Percentiles rank a stretch among this genome's conserved stretches.
Evolutionary conservation across 2,329 filamentous ascomycete genomes (phyloP).

Genomic region (Cercospora sp.): DNA sequence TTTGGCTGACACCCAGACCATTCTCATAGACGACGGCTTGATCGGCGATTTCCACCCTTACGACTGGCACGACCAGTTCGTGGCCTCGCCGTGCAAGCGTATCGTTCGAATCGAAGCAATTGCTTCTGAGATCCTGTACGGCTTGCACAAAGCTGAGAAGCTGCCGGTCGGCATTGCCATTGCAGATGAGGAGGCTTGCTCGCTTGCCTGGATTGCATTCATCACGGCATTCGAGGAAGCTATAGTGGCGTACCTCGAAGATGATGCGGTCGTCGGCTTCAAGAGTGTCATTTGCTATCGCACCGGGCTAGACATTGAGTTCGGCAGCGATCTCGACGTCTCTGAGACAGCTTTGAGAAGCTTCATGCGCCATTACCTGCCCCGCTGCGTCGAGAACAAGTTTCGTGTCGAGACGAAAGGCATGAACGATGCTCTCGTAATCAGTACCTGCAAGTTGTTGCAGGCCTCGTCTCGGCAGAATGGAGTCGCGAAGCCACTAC

Average conservation of each 20-base stretch:
- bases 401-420: conserved; percentile 61
- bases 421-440: conserved; percentile 70
- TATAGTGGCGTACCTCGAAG: conserved; percentile 60
- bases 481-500: conserved; percentile 66
- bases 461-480: conserved; percentile 44
- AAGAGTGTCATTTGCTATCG: conserved; percentile 83
- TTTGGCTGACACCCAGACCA: conserved; percentile 68
- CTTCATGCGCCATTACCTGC: conserved; percentile 45
- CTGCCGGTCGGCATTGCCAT: conserved; percentile 34
- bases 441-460: conserved; percentile 62
- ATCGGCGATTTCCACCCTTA: conserved; percentile 60
- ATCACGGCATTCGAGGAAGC: conserved; percentile 52
- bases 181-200: conserved; percentile 36
- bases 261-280: conserved; percentile 73
- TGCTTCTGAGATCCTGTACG: conserved; percentile 62
- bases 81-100: conserved; percentile 63
- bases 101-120: conserved; percentile 77
- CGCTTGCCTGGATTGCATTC: conserved; percentile 46
- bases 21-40: conserved; percentile 78
- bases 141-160: conserved; percentile 38
- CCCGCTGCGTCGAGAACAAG: conserved; percentile 40
- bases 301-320: conserved; percentile 66
- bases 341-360: conserved; percentile 35
- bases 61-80: conserved; percentile 66
- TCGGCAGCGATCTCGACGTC: conserved; percentile 46